phyloP scores from a whole-genome alignment of 192 early-diverging fungal genomes.

The Podila epigama region DNA sequence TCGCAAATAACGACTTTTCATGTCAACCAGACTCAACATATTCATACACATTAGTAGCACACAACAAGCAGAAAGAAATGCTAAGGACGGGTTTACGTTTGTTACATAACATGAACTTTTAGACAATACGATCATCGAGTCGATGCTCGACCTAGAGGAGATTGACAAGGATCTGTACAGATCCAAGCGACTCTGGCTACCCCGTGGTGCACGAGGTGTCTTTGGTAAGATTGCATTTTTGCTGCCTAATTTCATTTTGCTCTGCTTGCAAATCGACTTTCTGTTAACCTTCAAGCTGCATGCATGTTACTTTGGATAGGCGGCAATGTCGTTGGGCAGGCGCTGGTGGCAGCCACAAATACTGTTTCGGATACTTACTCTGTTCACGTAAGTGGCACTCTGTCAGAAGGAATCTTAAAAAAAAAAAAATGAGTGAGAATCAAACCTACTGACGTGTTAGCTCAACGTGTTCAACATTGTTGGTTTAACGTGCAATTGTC shows the following conservation, averaged over 20 bases:
- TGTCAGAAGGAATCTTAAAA: neutral
- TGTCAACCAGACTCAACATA: too few relatives aligned
- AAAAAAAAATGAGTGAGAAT: neutral
- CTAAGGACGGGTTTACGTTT: too few relatives aligned
- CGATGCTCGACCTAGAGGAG: conserved; percentile 60
- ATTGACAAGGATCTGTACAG: conserved; percentile 78
- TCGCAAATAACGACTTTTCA: too few relatives aligned
- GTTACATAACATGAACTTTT: too few relatives aligned
- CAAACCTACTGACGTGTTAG: too few relatives aligned
- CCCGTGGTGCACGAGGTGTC: conserved; percentile 84
- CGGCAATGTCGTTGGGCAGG: conserved; percentile 75
- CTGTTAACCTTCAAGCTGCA: neutral
- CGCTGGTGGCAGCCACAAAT: conserved; percentile 77
- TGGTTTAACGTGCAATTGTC: neutral
- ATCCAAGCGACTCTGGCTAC: conserved; percentile 81
- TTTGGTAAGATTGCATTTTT: conserved; percentile 61
- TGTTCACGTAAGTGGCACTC: conserved; percentile 61
- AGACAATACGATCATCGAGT: conserved; percentile 38
- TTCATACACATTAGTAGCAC: too few relatives aligned
- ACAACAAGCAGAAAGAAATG: too few relatives aligned
- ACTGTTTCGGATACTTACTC: conserved; percentile 73
- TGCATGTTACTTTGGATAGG: conserved; percentile 5
- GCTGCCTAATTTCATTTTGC: neutral
- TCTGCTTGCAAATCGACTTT: neutral
- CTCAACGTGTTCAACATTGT: too few relatives aligned